Evolutionary conservation across 345 rosid genomes (phyloP).

Genomic region (thale cress (Arabidopsis thaliana)): TAIR10.1 NC_003071.7:1182501-1183000

Average conservation of each 20-base stretch:
- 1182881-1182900: conserved; percentile 57
- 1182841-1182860: conserved; percentile 72
- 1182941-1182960: conserved; percentile 66
- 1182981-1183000: conserved; percentile 69
- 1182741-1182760: conserved; percentile 75
- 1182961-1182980: conserved; percentile 77
- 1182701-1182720: conserved; percentile 66
- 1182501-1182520: conserved; percentile 55
- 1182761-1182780: conserved; percentile 79
- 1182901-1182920: conserved; percentile 65
- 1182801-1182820: conserved; percentile 58
- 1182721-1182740: conserved; percentile 66
- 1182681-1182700: conserved; percentile 61
- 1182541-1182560: conserved; percentile 82
- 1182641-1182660: conserved; percentile 67
- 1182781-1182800: conserved; percentile 74
- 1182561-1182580: conserved; percentile 76
- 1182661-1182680: conserved; percentile 85
- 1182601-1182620: conserved; percentile 59
- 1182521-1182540: conserved; percentile 76
- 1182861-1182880: conserved; percentile 69
- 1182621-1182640: conserved; percentile 62
- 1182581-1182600: conserved; percentile 61
- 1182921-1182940: conserved; percentile 62
- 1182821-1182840: conserved; percentile 68